These are phyloP conservation scores for Wickerhamiella bombiphila DNA, from an alignment of 805 yeast species.

Conservation along the genomic window DNA sequence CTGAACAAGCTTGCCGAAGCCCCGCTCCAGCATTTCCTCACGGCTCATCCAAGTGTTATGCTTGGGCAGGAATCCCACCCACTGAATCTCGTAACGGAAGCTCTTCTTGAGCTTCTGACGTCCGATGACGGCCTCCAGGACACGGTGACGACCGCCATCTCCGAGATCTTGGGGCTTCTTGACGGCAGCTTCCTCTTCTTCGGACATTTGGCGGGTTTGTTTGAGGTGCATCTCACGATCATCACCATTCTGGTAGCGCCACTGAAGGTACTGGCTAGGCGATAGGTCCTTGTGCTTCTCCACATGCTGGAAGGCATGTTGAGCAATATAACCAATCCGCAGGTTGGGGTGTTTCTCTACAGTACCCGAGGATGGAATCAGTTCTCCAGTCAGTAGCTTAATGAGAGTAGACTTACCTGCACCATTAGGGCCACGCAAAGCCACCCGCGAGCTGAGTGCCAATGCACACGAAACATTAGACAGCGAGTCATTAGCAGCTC, in stretches of 20 bases:
- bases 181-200: constrained; percentile 65
- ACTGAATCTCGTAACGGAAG: constrained; percentile 92
- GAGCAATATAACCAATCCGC: constrained; percentile 97
- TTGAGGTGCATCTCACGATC: constrained; percentile 92
- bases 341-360: constrained; percentile 97
- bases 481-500: constrained; percentile 72
- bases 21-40: constrained; percentile 65
- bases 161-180: constrained; percentile 59
- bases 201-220: constrained; percentile 79
- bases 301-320: constrained; percentile 94
- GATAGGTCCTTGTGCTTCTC: constrained; percentile 96
- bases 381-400: constrained; percentile 83
- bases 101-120: constrained; percentile 93
- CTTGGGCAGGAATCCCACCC: constrained; percentile 85
- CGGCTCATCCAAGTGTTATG: constrained; percentile 88
- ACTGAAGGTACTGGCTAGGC: constrained; percentile 92
- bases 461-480: constrained; percentile 73
- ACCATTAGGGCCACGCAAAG: constrained; percentile 94
- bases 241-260: constrained; percentile 97
- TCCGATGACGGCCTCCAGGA: constrained; percentile 88
- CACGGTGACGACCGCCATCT: constrained; percentile 81
- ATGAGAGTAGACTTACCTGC: constrained; percentile 97
- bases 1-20: constrained; percentile 82
- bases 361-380: constrained; percentile 70
- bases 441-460: constrained; percentile 91